phyloP scores from a whole-genome alignment of 192 early-diverging fungal genomes.

The Coemansia sp. region DNA sequence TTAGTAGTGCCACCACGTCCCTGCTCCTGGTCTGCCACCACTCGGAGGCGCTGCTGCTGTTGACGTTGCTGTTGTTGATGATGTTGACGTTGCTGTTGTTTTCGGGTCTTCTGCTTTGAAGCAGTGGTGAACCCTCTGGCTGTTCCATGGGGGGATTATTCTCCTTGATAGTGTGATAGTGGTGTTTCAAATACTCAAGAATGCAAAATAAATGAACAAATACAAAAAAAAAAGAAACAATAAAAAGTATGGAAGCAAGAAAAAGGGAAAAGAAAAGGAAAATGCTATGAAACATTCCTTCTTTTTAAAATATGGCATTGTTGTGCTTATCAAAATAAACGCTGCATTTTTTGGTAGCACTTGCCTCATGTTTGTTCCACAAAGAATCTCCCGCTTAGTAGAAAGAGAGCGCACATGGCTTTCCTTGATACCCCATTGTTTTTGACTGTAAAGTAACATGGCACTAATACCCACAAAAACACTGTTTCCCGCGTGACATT shows the following conservation, averaged over 20 bases:
- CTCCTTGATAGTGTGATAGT: background rate
- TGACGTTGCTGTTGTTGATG: background rate
- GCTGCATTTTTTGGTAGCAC: no score
- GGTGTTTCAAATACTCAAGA: no score
- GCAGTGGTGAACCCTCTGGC: slow-evolving; percentile 9
- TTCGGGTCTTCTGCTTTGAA: slow-evolving; percentile 6
- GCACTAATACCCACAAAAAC: no score
- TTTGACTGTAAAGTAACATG: no score
- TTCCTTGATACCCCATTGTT: no score
- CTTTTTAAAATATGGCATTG: background rate
- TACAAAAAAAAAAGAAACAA: background rate
- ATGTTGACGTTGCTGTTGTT: background rate
- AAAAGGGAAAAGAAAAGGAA: slow-evolving; percentile 1
- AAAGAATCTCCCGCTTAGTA: no score
- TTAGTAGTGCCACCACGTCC: slow-evolving; percentile 29
- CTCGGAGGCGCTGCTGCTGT: background rate
- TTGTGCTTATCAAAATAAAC: no score
- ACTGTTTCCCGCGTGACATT: no score
- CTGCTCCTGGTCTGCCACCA: slow-evolving; percentile 38
- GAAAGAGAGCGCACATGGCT: no score
- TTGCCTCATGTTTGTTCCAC: no score
- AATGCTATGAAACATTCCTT: background rate
- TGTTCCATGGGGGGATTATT: background rate
- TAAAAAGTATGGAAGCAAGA: background rate
- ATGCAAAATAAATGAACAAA: background rate